Conservation (phyloP, 306 rosid species). For the Corylus heterophylla region DNA sequence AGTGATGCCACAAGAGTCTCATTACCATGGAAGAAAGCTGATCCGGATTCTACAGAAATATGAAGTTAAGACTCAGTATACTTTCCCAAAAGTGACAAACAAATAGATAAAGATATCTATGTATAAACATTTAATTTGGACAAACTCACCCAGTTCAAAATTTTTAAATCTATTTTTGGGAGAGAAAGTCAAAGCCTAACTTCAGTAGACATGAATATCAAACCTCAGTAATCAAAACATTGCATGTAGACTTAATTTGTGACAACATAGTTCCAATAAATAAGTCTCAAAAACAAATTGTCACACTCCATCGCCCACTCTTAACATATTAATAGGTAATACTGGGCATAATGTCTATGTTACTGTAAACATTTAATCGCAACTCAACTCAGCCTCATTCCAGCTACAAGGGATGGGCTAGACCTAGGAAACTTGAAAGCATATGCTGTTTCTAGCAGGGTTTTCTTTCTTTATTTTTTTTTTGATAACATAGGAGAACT, state of each 20-base stretch:
- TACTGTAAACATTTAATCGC: background rate
- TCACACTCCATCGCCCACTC: background rate
- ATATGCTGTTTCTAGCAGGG: background rate
- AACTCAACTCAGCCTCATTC: background rate
- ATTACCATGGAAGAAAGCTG: slow-evolving; percentile 42
- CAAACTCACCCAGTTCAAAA: background rate
- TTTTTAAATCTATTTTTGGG: background rate
- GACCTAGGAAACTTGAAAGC: background rate
- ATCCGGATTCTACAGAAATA: slow-evolving; percentile 28
- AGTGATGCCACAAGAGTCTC: slow-evolving; percentile 44
- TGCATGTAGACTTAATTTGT: background rate
- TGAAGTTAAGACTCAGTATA: slow-evolving; percentile 14
- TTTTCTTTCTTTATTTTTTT: background rate
- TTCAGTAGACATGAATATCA: background rate
- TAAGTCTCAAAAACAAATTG: background rate
- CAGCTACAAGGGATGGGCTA: background rate
- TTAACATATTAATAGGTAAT: background rate
- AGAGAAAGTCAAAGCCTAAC: background rate
- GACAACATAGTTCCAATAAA: background rate
- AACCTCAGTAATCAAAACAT: background rate
- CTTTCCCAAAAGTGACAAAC: slow-evolving; percentile 7
- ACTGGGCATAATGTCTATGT: background rate
- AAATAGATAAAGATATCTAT: slow-evolving; percentile 1
- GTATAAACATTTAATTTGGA: slow-evolving; percentile 9
- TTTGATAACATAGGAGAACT: too few relatives aligned